A percentile compares a stretch with the other conserved stretches of the same genome.
Conservation (phyloP, 2,329 filamentous ascomycete genomes). For the Penicillium brasilianum region DNA sequence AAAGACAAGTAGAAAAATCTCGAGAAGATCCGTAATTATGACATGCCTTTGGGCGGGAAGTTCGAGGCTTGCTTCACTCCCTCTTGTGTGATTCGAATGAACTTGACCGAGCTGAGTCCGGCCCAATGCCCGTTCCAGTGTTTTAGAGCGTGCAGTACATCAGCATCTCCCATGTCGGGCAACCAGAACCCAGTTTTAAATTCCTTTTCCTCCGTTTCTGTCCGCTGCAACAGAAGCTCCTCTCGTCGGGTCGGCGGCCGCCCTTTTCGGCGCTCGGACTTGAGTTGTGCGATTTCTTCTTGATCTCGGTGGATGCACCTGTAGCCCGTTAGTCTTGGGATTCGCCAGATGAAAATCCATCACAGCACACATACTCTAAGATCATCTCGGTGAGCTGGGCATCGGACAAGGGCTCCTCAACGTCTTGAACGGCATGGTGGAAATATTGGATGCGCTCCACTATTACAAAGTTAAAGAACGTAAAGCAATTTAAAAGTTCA, state of each 20-base stretch:
- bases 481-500: neutral
- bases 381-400: constrained; percentile 58
- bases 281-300: constrained; percentile 44
- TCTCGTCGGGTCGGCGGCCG: constrained; percentile 78
- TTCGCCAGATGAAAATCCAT: neutral
- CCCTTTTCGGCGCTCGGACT: constrained; percentile 74
- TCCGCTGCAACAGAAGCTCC: constrained; percentile 74
- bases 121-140: constrained; percentile 86
- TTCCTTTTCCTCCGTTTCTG: constrained; percentile 75
- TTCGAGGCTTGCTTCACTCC: constrained; percentile 70
- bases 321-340: neutral
- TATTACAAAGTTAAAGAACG: constrained; percentile 38
- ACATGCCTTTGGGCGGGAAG: constrained; percentile 73
- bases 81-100: constrained; percentile 71
- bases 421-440: constrained; percentile 62
- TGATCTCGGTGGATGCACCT: constrained; percentile 47
- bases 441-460: constrained; percentile 74
- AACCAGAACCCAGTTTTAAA: constrained; percentile 79
- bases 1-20: constrained; percentile 19
- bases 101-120: constrained; percentile 74
- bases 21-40: constrained; percentile 44
- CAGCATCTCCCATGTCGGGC: constrained; percentile 73
- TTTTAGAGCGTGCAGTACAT: constrained; percentile 68
- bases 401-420: constrained; percentile 41
- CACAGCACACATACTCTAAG: constrained; percentile 56